Percentiles rank a stretch among this genome's conserved stretches.
Conservation (phyloP, 1,139 yeast genomes). For the Blastobotrys petasosporus region DNA sequence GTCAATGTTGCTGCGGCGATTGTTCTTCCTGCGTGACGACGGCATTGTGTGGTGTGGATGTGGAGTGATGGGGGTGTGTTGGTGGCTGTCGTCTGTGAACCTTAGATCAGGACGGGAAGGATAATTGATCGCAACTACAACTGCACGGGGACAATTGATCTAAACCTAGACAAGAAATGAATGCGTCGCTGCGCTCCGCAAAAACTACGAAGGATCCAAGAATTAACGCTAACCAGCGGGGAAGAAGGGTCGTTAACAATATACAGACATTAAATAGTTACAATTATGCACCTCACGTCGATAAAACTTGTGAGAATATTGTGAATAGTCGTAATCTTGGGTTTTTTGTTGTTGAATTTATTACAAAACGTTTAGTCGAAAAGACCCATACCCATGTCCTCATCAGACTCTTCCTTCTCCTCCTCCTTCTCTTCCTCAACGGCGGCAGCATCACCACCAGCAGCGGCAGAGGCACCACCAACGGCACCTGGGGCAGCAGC, state of each 20-base stretch:
- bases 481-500: constrained; percentile 59
- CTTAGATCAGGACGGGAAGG: not conserved
- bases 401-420: constrained; percentile 31
- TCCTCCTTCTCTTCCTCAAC: constrained; percentile 47
- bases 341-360: not conserved
- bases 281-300: constrained; percentile 1
- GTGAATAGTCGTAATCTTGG: not conserved
- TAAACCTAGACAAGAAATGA: not conserved
- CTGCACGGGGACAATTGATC: not conserved
- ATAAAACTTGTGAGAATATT: no score
- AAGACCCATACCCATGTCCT: constrained; percentile 37
- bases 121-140: not conserved
- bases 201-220: no score
- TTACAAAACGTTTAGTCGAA: constrained; percentile 30
- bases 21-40: constrained; percentile 6
- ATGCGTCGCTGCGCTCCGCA: not conserved
- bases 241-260: no score
- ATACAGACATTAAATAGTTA: constrained; percentile 7
- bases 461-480: constrained; percentile 52
- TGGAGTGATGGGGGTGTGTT: no score
- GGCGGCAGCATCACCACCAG: constrained; percentile 58
- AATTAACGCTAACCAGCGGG: no score
- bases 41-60: constrained; percentile 3
- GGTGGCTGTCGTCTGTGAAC: no score
- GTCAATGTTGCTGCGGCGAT: not conserved